Evolutionary conservation across 2,329 filamentous ascomycete genomes (phyloP), one percentile per base, ranked within the genome.

Genomic region (Bipolaris bicolor): DNA sequence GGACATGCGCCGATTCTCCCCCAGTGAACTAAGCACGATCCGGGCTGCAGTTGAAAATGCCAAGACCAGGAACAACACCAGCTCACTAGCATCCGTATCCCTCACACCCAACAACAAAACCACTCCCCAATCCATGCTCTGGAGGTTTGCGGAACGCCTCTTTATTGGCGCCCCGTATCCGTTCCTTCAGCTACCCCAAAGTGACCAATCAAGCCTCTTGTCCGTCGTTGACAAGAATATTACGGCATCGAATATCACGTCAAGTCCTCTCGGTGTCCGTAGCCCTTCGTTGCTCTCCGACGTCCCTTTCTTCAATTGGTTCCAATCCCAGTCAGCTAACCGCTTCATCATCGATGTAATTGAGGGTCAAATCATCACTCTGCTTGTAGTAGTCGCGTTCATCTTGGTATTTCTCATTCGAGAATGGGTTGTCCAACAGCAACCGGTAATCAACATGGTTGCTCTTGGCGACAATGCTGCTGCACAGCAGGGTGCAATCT

Each of bases 381-480:
- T 97, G 5, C 80, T 96, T 10, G 91, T 98, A 49, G 94, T 99
- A 7, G 84, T 97, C 43, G 92, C 90, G 56, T 99, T 98, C 76
- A 97, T 99, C 57, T 80, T 99, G n/a, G 88, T 99, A 40, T 99
- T 99, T 66, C 79, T 99, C 3, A 97, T 99, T 45, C 83, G 96
- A 45, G 95, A 99, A 78, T 99, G 97, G 84, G 95, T 99, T 49
- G 92, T 99, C 9, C 95, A 99, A 74, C 95, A 99, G 74, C 95
- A 99, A 72, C 95, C 94, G 5, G 89, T 93, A 63, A 89, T 95
- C 65, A 96, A 96, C 68, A 88, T 95, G 81, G 89, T 75, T 22
- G 75, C 74, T 4, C 63, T 77, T 46, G 70, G 70, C 37, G 71
- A 74, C 16, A 68, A 75, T 55, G 67, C 61, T 44, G 70, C 61